Evolutionary conservation across 495 filamentous ascomycete genomes (phyloP), one percentile per base, ranked within the genome.

Genomic region (Trichocladium uniseriatum): DNA sequence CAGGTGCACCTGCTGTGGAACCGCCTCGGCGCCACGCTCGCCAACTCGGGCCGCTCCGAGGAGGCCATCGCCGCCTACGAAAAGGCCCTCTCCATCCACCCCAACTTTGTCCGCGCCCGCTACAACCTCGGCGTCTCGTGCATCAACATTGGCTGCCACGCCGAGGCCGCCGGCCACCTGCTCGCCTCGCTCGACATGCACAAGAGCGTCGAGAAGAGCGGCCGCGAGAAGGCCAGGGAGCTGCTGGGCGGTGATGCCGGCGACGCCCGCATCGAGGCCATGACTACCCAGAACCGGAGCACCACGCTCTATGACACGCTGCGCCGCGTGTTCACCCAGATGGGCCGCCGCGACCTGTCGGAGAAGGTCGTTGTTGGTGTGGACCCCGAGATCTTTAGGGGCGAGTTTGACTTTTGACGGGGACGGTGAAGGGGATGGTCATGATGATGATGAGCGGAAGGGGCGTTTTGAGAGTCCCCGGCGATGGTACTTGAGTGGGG

Each of bases 1-100:
- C 85, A 94, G 65, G 69, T 91, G 6, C 92, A 96, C 55, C 81
- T 99, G 6, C 82, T 99, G 9, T 99, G 94, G 94, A 99, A 99
- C 71, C 81, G 92, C 4, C 83, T 99, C 6, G 92, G 92, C 45
- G 92, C 92, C 4, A 99, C 92, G 0, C 81, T 99, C 2, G 92
- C 92, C 54, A 99, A 99, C 72, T 86, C 80, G 15, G 90, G 89
- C 43, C 85, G 88, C 51, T 84, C 79, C 51, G 92, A 97, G 64
- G 91, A 99, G 63, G 92, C 92, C 27, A 96, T 97, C 57, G 84
- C 89, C 48, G 92, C 92, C 0, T 99, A 99, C 67, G 89, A 95
- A 63, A 84, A 87, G 53, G 92, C 92, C 0, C 74, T 98, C 10
- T 82, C 78, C 45, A 79, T 96, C 41, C 84, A 87, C 56, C 83